Conservation (phyloP, 2,329 filamentous ascomycete species). For the Sarocladium oryzae region DNA sequence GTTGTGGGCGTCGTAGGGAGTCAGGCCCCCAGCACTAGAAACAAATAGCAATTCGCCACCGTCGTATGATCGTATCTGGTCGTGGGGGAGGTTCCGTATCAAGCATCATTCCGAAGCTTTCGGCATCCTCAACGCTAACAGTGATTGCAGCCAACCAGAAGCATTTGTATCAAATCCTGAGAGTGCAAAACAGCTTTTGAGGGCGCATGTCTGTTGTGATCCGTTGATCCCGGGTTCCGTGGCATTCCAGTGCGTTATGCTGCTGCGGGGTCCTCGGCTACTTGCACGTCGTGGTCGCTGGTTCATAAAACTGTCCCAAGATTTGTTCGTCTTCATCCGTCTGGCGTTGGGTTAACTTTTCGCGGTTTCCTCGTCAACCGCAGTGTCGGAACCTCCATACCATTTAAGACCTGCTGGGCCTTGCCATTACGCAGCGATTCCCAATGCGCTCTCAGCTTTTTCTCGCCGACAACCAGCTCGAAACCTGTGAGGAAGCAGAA, state of each 20-base stretch:
- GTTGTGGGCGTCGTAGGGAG: too few relatives aligned
- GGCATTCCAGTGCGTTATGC: too few relatives aligned
- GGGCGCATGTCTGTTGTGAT: too few relatives aligned
- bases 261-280: background rate
- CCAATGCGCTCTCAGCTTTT: slow-evolving; percentile 26
- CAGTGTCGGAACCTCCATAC: slow-evolving; percentile 8
- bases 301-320: background rate
- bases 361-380: background rate
- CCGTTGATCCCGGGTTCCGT: too few relatives aligned
- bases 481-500: slow-evolving; percentile 86
- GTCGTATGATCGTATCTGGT: background rate
- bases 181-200: too few relatives aligned
- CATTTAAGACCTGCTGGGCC: slow-evolving; percentile 2
- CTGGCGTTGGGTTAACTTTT: slow-evolving; percentile 5
- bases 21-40: too few relatives aligned
- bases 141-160: too few relatives aligned
- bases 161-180: too few relatives aligned
- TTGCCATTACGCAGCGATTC: slow-evolving; percentile 23
- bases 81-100: too few relatives aligned
- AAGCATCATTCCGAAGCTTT: too few relatives aligned
- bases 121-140: too few relatives aligned
- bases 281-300: background rate
- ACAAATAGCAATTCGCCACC: too few relatives aligned
- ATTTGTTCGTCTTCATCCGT: background rate
- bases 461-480: slow-evolving; percentile 55